These are phyloP conservation scores for Eucalyptus caleyi DNA, from an alignment of 345 rosid species.

Conservation along the genomic window DNA sequence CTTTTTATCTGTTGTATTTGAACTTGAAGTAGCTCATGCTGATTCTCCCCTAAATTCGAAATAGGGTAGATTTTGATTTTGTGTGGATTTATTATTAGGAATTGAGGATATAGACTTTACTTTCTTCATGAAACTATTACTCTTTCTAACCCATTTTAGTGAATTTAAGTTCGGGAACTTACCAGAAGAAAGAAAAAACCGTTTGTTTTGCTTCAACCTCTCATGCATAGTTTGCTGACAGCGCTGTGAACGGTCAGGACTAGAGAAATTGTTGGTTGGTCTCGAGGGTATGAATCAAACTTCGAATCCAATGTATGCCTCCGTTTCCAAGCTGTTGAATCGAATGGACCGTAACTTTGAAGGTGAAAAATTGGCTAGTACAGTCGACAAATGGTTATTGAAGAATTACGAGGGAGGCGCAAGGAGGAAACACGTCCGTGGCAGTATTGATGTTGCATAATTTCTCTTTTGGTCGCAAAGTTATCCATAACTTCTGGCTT, in stretches of 20 bases:
- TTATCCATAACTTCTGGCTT: not conserved
- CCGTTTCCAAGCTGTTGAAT: not conserved
- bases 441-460: not conserved
- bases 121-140: not conserved
- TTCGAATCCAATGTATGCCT: not conserved
- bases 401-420: not conserved
- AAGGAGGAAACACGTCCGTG: not conserved
- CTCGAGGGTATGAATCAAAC: not conserved
- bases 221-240: not conserved
- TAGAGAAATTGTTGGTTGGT: not conserved
- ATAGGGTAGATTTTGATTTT: not conserved
- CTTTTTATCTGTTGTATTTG: not conserved
- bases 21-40: not conserved
- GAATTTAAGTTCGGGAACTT: not conserved
- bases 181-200: not conserved
- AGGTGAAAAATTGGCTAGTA: not conserved
- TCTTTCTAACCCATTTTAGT: not conserved
- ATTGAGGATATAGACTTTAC: not conserved
- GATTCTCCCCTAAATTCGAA: not conserved
- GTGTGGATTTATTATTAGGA: not conserved
- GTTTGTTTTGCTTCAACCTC: not conserved
- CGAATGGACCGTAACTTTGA: not conserved
- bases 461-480: not conserved
- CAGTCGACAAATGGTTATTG: not conserved
- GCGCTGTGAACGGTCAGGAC: not conserved